phyloP scores from a whole-genome alignment of 2,329 filamentous ascomycete species.

The Talaromyces funiculosus region DNA sequence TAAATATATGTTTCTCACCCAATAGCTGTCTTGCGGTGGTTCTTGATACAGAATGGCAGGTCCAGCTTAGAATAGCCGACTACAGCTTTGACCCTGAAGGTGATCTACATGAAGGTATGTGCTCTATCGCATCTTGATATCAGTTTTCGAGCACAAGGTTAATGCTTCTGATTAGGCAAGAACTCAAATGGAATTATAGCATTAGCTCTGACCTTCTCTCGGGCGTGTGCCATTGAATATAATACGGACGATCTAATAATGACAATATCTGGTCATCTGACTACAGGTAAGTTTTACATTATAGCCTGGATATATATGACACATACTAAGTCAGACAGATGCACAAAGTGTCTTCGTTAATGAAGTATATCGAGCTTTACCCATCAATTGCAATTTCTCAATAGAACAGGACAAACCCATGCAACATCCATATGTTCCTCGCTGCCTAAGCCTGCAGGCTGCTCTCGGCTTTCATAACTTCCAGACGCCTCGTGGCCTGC shows the following conservation, averaged over 20 bases:
- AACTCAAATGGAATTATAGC: slow-evolving; percentile 54
- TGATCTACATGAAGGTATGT: slow-evolving; percentile 34
- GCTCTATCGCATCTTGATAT: background rate
- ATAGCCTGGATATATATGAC: background rate
- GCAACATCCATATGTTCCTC: slow-evolving; percentile 65
- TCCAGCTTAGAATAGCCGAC: slow-evolving; percentile 35
- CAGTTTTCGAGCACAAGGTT: background rate
- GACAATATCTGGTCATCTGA: slow-evolving; percentile 51
- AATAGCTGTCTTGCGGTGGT: slow-evolving; percentile 37
- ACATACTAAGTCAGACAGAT: slow-evolving; percentile 35
- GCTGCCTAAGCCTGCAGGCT: slow-evolving; percentile 72
- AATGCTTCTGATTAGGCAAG: slow-evolving; percentile 25
- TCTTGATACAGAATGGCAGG: slow-evolving; percentile 35
- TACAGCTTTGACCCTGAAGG: slow-evolving; percentile 35
- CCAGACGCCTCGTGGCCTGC: slow-evolving; percentile 55
- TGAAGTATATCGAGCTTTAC: slow-evolving; percentile 64
- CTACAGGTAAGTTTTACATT: slow-evolving; percentile 29
- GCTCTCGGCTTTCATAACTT: slow-evolving; percentile 68
- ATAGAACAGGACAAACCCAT: slow-evolving; percentile 71
- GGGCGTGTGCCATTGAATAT: slow-evolving; percentile 42
- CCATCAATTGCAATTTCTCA: slow-evolving; percentile 74
- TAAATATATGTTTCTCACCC: slow-evolving; percentile 40
- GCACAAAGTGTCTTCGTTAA: slow-evolving; percentile 59
- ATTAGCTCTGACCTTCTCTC: slow-evolving; percentile 51
- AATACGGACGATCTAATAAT: slow-evolving; percentile 69